Conservation (phyloP, 345 rosid species). For the Reutealis trisperma region DNA sequence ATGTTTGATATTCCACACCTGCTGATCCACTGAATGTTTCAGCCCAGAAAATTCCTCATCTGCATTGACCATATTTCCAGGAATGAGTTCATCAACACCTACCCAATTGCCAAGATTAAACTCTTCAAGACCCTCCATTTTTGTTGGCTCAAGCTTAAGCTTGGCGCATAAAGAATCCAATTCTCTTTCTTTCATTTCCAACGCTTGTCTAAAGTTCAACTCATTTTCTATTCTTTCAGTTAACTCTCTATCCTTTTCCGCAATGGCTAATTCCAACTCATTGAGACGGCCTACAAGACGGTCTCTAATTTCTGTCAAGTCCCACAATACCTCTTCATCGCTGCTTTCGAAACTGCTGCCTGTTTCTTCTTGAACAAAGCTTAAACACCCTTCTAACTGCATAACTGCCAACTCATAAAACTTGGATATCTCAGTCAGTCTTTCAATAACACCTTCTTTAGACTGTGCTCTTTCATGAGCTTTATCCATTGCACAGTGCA, state of each 20-base stretch:
- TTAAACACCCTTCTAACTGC: slow-evolving; percentile 73
- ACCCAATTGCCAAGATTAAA: slow-evolving; percentile 10
- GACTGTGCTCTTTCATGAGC: slow-evolving; percentile 73
- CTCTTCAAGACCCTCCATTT: slow-evolving; percentile 35
- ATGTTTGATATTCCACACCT: slow-evolving; percentile 66
- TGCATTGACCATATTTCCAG: slow-evolving; percentile 21
- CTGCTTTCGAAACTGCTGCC: slow-evolving; percentile 51
- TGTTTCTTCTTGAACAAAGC: slow-evolving; percentile 68
- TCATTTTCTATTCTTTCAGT: slow-evolving; percentile 52
- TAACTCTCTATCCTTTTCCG: slow-evolving; percentile 68
- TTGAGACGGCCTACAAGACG: slow-evolving; percentile 67
- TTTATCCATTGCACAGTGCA: slow-evolving; percentile 71
- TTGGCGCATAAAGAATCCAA: slow-evolving; percentile 53
- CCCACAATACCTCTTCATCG: slow-evolving; percentile 60
- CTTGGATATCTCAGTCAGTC: slow-evolving; percentile 70
- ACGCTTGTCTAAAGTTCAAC: slow-evolving; percentile 50
- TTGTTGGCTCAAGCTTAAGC: slow-evolving; percentile 39
- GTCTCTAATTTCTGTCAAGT: slow-evolving; percentile 63
- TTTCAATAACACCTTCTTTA: slow-evolving; percentile 57
- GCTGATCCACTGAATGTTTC: slow-evolving; percentile 67
- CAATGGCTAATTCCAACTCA: slow-evolving; percentile 63
- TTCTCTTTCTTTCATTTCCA: slow-evolving; percentile 57
- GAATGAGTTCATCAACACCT: slow-evolving; percentile 23
- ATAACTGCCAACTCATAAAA: slow-evolving; percentile 83
- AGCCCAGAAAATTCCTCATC: slow-evolving; percentile 56